phyloP scores from a whole-genome alignment of 345 rosid species.

The Eucalyptus curtisii region DNA sequence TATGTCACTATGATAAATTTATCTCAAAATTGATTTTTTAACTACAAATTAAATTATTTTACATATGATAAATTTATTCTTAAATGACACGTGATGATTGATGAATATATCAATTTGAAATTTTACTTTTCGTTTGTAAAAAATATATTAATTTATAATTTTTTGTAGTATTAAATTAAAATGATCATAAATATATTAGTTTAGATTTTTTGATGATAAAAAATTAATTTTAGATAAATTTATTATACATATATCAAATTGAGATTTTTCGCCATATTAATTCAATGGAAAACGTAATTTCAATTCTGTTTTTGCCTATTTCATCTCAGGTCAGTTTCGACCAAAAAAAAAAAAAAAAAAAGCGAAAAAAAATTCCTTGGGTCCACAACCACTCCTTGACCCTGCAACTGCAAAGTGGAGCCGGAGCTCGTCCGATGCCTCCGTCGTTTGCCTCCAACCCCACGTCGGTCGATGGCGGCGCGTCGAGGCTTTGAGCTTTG shows the following conservation, averaged over 20 bases:
- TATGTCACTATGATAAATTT: too few relatives aligned
- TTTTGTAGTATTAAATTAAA: too few relatives aligned
- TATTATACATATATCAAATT: too few relatives aligned
- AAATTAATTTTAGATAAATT: too few relatives aligned
- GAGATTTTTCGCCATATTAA: too few relatives aligned
- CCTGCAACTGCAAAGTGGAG: background rate
- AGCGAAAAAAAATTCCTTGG: background rate
- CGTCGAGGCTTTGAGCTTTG: background rate
- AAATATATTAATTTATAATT: too few relatives aligned
- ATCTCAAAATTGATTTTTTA: too few relatives aligned
- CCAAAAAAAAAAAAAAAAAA: accelerated
- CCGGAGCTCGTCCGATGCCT: background rate
- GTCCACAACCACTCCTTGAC: background rate
- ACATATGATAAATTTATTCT: accelerated
- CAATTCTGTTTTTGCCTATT: background rate
- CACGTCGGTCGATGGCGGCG: background rate
- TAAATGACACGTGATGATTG: accelerated
- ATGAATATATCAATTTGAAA: accelerated
- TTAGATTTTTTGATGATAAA: accelerated
- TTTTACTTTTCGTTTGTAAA: accelerated
- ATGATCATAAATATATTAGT: accelerated
- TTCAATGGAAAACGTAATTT: accelerated
- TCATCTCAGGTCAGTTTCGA: background rate
- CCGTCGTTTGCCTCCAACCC: background rate
- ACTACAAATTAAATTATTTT: accelerated